Conservation (phyloP, 129 eudicot species). For the Helianthus tuberosus region DNA sequence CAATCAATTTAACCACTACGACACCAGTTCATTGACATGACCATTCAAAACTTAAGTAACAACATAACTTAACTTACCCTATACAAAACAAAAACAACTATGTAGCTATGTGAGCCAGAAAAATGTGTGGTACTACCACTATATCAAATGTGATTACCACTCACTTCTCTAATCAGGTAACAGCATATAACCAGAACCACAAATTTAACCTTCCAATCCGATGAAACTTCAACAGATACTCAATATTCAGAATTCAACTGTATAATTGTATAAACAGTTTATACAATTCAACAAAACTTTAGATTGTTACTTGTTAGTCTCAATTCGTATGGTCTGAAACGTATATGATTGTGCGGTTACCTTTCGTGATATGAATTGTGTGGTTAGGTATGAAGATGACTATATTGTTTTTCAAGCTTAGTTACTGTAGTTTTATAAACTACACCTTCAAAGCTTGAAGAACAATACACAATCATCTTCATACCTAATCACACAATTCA, state of each 20-base stretch:
- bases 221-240: background rate
- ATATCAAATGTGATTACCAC: too few species aligned
- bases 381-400: background rate
- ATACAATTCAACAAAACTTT: too few species aligned
- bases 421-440: background rate
- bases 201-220: background rate
- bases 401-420: background rate
- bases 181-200: background rate
- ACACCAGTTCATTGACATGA: background rate
- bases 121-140: background rate
- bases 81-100: conserved; percentile 11
- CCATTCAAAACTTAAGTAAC: background rate
- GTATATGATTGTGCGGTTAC: background rate
- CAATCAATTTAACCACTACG: background rate
- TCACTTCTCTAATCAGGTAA: too few species aligned
- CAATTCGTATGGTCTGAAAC: background rate
- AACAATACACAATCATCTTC: background rate
- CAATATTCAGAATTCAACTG: conserved; percentile 5
- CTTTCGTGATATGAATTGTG: background rate
- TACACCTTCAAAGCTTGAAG: background rate
- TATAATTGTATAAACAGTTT: too few species aligned
- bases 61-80: background rate
- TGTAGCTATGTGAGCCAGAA: background rate
- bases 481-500: background rate
- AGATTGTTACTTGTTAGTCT: too few species aligned